Evolutionary conservation across 2,329 filamentous ascomycete genomes (phyloP), one percentile per base, ranked within the genome.

Genomic region (Colletotrichum lindemuthianum): DNA sequence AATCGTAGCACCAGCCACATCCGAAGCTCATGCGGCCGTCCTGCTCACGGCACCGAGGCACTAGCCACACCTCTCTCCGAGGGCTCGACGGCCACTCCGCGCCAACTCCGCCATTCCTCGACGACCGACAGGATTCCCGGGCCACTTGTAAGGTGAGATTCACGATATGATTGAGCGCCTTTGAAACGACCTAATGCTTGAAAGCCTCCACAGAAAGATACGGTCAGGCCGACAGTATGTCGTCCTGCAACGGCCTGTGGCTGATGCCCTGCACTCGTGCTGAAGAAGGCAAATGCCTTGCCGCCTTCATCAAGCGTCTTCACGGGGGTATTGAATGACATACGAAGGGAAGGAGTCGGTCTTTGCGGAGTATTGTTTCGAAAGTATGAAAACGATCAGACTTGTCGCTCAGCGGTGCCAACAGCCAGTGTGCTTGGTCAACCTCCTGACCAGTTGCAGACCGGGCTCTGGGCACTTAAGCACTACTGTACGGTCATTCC

Each of bases 391-490:
- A 39, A 45, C 10, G n/a, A 12, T 11, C 43, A 49, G 33, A 45
- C 43, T 43, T n/a, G 36, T 24, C 9, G n/a, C 11, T 2, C 15
- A n/a, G 11, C 9, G 56, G 39, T 6, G 39, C 39, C 32, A 24
- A 44, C 44, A 36, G 49, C 56, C 15, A 15, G 48, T 43, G 37
- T 6, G 49, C 50, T 33, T 60, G 51, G 49, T 37, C 13, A n/a
- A 34, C 44, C 37, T 40, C 44, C 6, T 44, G 56, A 39, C 43
- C 45, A 43, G 56, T 57, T 44, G 40, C 15, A 41, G n/a, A 54
- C 56, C 60, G 37, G 60, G 60, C 16, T 52, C 49, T 64, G 60
- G 60, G 60, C 33, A 49, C 37, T 39, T 37, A 39, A 15, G 16
- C 43, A 50, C 33, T 37, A 33, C 13, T 40, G 41, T 24, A 44